A percentile compares a stretch with the other conserved stretches of the same genome.
These are phyloP conservation scores for Cyphellophora attinorum DNA, from an alignment of 2,329 filamentous ascomycete species.

Conservation along the genomic window DNA sequence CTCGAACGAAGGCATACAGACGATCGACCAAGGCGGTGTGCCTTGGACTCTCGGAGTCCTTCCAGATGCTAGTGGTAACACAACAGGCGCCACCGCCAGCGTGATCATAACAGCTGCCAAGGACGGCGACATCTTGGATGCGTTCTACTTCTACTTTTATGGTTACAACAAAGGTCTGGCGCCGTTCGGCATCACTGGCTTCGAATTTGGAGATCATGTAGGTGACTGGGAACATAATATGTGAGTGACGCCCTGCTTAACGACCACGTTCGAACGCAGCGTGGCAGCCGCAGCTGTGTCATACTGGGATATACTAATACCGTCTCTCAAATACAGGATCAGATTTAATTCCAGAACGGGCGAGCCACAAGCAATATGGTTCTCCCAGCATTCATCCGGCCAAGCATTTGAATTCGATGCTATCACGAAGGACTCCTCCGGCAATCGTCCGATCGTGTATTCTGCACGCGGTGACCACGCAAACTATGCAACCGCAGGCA, in stretches of 20 bases:
- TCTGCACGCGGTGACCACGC: constrained; percentile 54
- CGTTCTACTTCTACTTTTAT: constrained; percentile 57
- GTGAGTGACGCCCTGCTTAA: constrained; percentile 1
- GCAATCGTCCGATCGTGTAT: constrained; percentile 47
- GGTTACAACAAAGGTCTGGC: constrained; percentile 35
- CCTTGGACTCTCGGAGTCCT: constrained; percentile 43
- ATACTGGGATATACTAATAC: too few relatives aligned
- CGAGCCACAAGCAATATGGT: constrained; percentile 49
- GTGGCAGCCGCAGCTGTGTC: too few relatives aligned
- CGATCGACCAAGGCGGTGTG: constrained; percentile 26
- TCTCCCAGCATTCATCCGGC: constrained; percentile 52
- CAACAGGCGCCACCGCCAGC: constrained; percentile 38
- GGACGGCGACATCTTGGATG: constrained; percentile 43
- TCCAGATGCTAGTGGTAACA: constrained; percentile 43
- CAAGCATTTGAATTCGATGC: constrained; percentile 51
- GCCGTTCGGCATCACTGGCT: constrained; percentile 23
- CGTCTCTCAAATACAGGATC: constrained; percentile 27
- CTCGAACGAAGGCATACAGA: constrained; percentile 37
- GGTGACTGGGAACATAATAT: constrained; percentile 46
- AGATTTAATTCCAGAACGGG: constrained; percentile 45
- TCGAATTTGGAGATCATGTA: constrained; percentile 51
- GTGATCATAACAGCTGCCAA: constrained; percentile 51
- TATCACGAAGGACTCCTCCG: constrained; percentile 42
- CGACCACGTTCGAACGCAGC: too few relatives aligned
- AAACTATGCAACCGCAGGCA: constrained; percentile 49